Conservation (phyloP, 306 rosid genomes). For the Vigna reflexopilosa region DNA sequence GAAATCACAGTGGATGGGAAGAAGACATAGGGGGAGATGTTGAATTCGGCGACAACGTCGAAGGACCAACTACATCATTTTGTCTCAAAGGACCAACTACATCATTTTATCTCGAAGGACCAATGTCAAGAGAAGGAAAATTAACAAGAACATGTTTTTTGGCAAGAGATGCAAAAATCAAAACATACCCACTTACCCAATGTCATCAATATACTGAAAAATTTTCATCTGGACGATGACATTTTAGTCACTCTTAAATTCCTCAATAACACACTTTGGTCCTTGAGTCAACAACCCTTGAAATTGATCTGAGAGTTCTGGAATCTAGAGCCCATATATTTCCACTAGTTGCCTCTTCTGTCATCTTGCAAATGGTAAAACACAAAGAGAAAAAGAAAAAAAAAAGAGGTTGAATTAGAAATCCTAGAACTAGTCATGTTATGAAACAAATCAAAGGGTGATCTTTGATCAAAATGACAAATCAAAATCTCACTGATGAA, state of each 20-base stretch:
- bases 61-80: slow-evolving; percentile 42
- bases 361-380: slow-evolving; percentile 57
- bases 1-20: slow-evolving; percentile 64
- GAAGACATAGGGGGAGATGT: slow-evolving; percentile 55
- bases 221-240: slow-evolving; percentile 64
- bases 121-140: slow-evolving; percentile 3
- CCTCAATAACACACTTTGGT: slow-evolving; percentile 85
- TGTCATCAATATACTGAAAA: slow-evolving; percentile 76
- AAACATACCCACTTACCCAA: slow-evolving; percentile 74
- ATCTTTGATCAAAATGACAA: neutral
- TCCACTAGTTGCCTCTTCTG: slow-evolving; percentile 85
- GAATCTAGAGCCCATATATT: slow-evolving; percentile 73
- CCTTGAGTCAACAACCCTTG: slow-evolving; percentile 92
- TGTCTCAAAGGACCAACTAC: slow-evolving; percentile 47
- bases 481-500: slow-evolving; percentile 23
- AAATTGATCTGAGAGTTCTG: slow-evolving; percentile 74
- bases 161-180: neutral
- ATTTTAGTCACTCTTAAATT: slow-evolving; percentile 72
- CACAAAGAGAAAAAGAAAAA: neutral
- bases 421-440: slow-evolving; percentile 29
- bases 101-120: neutral
- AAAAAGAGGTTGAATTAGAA: neutral
- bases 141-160: neutral
- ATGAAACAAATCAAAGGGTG: slow-evolving; percentile 17
- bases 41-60: slow-evolving; percentile 65